These are phyloP conservation scores for Groenewaldozyma salmanticensis DNA, from an alignment of 805 yeast species.

Conservation along the genomic window DNA sequence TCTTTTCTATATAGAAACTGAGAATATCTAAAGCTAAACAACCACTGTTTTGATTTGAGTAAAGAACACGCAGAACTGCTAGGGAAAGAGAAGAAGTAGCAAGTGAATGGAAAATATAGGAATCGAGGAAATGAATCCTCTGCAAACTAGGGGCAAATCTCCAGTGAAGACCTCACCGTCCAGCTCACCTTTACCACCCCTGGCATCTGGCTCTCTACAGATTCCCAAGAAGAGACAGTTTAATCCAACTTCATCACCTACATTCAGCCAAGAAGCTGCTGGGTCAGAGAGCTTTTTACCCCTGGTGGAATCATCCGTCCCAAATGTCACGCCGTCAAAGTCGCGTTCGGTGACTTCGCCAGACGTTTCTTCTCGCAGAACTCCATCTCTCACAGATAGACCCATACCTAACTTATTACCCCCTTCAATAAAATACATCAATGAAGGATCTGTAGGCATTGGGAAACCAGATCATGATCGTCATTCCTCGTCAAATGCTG, in stretches of 20 bases:
- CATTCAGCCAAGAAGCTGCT: slow-evolving; percentile 2
- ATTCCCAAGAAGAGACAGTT: slow-evolving; percentile 14
- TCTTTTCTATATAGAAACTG: too few species aligned
- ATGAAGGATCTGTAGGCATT: not conserved
- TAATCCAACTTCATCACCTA: slow-evolving; percentile 11
- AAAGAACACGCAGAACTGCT: too few species aligned
- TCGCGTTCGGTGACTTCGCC: slow-evolving; percentile 25
- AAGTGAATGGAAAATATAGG: too few species aligned
- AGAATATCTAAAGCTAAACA: too few species aligned
- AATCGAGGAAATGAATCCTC: too few species aligned
- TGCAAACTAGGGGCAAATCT: slow-evolving; percentile 4
- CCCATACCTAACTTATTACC: slow-evolving; percentile 23
- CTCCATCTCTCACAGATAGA: slow-evolving; percentile 22
- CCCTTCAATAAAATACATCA: slow-evolving; percentile 10
- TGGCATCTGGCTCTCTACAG: slow-evolving; percentile 9
- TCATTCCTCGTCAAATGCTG: too few species aligned
- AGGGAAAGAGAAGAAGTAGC: too few species aligned
- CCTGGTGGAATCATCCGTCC: not conserved
- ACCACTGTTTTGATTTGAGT: too few species aligned
- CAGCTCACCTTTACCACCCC: slow-evolving; percentile 7
- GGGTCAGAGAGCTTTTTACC: not conserved
- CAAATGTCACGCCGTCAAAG: slow-evolving; percentile 15
- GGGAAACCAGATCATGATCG: not conserved
- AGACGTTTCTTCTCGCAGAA: slow-evolving; percentile 9
- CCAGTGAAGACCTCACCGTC: slow-evolving; percentile 3